Evolutionary conservation across 1,284 basidiomycete genomes (phyloP).

Genomic region (Marasmius sp.): DNA sequence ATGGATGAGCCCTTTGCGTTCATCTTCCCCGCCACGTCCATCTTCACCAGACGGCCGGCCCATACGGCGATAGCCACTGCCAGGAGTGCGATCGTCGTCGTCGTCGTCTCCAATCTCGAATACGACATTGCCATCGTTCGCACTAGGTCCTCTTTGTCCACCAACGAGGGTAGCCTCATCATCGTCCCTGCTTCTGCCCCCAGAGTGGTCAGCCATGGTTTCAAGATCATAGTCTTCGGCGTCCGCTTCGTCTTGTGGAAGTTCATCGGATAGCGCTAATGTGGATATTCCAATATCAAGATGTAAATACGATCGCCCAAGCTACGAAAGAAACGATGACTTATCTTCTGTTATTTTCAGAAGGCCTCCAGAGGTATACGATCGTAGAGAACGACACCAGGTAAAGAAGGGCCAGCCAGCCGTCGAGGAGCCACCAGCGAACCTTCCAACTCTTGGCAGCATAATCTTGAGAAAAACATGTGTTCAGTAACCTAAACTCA

Average conservation of each 20-base stretch:
- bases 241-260: conserved; percentile 88
- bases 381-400: conserved; percentile 80
- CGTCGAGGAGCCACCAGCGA: conserved; percentile 96
- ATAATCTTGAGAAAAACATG: conserved; percentile 60
- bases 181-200: conserved; percentile 51
- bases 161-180: conserved; percentile 70
- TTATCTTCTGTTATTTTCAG: conserved; percentile 88
- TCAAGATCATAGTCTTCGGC: conserved; percentile 92
- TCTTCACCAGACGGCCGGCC: conserved; percentile 49
- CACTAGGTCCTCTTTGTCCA: conserved; percentile 43
- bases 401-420: conserved; percentile 90
- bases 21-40: conserved; percentile 44
- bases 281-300: conserved; percentile 39
- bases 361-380: conserved; percentile 92
- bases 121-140: conserved; percentile 76
- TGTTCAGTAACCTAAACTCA: not conserved
- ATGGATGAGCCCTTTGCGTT: conserved; percentile 63
- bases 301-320: conserved; percentile 23
- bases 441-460: conserved; percentile 91
- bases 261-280: conserved; percentile 83
- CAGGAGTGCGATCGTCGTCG: conserved; percentile 61
- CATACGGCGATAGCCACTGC: conserved; percentile 46
- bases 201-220: conserved; percentile 56
- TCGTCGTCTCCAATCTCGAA: conserved; percentile 94
- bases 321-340: conserved; percentile 27